phyloP scores from a whole-genome alignment of 192 early-diverging fungal genomes.

The Coemansia sp. region DNA sequence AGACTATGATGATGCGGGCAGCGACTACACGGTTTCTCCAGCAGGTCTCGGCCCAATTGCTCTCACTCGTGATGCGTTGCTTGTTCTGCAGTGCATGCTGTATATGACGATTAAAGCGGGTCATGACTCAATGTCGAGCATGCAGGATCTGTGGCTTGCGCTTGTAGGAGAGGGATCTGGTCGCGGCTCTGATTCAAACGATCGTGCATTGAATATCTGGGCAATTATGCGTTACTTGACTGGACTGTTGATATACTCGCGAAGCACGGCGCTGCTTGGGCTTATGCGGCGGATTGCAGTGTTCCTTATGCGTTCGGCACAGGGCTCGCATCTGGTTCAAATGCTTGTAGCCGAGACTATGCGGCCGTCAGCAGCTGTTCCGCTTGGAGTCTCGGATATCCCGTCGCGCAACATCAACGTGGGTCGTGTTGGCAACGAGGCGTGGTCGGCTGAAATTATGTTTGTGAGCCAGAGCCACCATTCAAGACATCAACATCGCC shows the following conservation, averaged over 20 bases:
- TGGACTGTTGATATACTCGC: conserved; percentile 17
- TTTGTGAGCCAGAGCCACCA: conserved; percentile 5
- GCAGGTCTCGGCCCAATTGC: conserved; percentile 16
- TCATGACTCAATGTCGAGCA: conserved; percentile 13
- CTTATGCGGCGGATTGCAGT: conserved; percentile 39
- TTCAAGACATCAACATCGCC: background rate
- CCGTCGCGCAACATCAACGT: conserved; percentile 11
- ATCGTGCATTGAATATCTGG: conserved; percentile 22
- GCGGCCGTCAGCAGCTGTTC: conserved; percentile 19
- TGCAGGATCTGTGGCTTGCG: conserved; percentile 42
- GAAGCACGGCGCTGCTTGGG: conserved; percentile 27
- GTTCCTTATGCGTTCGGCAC: conserved; percentile 42
- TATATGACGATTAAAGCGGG: conserved; percentile 27
- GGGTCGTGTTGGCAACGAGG: conserved; percentile 19
- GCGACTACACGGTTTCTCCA: background rate
- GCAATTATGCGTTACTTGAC: conserved; percentile 32
- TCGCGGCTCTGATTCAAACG: background rate
- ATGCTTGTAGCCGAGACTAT: conserved; percentile 23
- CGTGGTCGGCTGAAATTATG: conserved; percentile 30
- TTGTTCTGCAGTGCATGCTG: conserved; percentile 49
- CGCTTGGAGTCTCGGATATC: conserved; percentile 8
- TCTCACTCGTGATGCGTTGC: conserved; percentile 34
- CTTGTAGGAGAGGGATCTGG: conserved; percentile 4
- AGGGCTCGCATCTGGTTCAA: conserved; percentile 28
- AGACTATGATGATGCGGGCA: background rate